Conservation (phyloP, 768 basidiomycete species). For the Sarcodon aspratus region DNA sequence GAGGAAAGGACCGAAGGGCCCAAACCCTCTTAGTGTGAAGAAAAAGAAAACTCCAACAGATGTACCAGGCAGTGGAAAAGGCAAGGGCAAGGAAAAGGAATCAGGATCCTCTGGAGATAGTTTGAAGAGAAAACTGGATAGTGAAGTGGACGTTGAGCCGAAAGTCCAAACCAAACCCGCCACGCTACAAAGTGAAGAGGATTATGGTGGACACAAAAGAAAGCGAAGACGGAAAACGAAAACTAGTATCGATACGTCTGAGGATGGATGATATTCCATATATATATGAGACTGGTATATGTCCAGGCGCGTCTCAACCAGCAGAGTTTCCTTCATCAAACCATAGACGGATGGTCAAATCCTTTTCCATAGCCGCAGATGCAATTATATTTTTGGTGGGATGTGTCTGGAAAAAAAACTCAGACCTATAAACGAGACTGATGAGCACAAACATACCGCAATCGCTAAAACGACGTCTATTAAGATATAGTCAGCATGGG, state of each 20-base stretch:
- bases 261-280: too few relatives aligned
- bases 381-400: conserved; percentile 68
- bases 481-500: background rate
- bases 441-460: conserved; percentile 29
- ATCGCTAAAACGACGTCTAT: conserved; percentile 64
- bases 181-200: background rate
- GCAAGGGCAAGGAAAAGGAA: background rate
- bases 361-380: conserved; percentile 85
- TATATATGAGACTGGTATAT: too few relatives aligned
- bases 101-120: conserved; percentile 8
- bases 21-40: conserved; percentile 89
- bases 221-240: conserved; percentile 14
- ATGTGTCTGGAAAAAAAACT: conserved; percentile 43
- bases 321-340: conserved; percentile 26
- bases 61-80: conserved; percentile 1
- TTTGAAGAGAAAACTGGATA: conserved; percentile 17
- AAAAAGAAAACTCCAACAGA: conserved; percentile 48
- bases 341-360: conserved; percentile 79
- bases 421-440: background rate
- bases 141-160: conserved; percentile 8
- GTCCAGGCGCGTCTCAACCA: too few relatives aligned
- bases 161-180: conserved; percentile 1
- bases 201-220: conserved; percentile 13
- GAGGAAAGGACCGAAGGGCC: conserved; percentile 67
- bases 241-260: background rate